Base-by-base conservation (phyloP, 495 filamentous ascomycete genomes). In the Hypoxylon trugodes region DNA sequence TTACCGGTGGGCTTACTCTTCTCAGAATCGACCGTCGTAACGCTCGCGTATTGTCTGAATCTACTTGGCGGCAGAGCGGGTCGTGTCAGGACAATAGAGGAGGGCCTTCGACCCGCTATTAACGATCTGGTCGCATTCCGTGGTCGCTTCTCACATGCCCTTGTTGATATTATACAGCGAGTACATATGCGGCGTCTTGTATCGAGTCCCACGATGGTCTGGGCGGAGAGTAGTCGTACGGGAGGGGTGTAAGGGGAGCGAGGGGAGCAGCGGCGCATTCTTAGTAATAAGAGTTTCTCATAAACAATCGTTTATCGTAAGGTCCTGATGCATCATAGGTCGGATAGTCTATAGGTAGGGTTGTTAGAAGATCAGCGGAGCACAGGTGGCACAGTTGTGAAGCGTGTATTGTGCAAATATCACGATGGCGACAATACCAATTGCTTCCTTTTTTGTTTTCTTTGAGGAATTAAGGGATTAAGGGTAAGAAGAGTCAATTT, bases 11-110 rank as follows among this genome's bases (percentile, higher is more conserved):
- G 13, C 58, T 63, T 25, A 75, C 74, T 59, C 51, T 76, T 71
- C 40, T 77, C 66, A 10, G 66, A 64, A 2, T 66, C 42, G 9
- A 66, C 65, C n/a, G 65, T 61, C 9, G 73, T 59, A 24, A 73
- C 73, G 8, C 75, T 73, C 5, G 73, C 66, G 19, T 67, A 66
- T 25, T 68, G 69, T 47, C 71, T 68, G 28, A 33, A 49, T 40
- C 45, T 70, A 68, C 28, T 65, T 61, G 13, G 68, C 52, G 40
- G 33, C 37, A 43, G 62, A 63, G 22, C 48, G 46, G 41, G 64
- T 61, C 3, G 68, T 45, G 47, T 48, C 15, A 41, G 15, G 18
- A 36, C 9, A 22, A 24, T 9, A 40, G 18, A 59, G 46, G 28
- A 66, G 43, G 15, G 35, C 21, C 37, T 56, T 43, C 30, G 71